Base-by-base conservation (phyloP, 257 asterid genomes). In the Ehretia macrophylla region DNA sequence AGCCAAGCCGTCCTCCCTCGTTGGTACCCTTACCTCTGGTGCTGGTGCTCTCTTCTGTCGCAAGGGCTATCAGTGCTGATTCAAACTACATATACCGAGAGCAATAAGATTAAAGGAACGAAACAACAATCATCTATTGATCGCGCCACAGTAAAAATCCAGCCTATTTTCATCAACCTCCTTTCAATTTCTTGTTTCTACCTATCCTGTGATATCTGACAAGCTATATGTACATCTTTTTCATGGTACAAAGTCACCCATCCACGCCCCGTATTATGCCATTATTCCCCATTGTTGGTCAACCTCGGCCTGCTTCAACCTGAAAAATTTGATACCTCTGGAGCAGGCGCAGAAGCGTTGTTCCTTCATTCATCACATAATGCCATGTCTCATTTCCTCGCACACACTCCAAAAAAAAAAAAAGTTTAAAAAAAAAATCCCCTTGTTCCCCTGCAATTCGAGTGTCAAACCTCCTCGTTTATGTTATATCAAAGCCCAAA, bases 31-130 rank as follows among this genome's bases (percentile, higher is more conserved):
- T 10, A 79, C 85, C 47, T 63, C 77, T 37, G 65, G 50, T 17
- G 85, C 85, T 1, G 85, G 85, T 8, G 81, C 51, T 8, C 81
- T 79, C 38, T 66, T 46, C 27, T 79, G 85, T 62, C 75, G 78
- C 54, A 72, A 21, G 69, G 77, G 77, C 8, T 50, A 44, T 22
- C 74, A 48, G 0, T 79, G 85, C 68, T 79, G 72, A 79, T 38
- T 5, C 14, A 21, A 27, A 23, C 46, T n/a, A n/a, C n/a, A n/a
- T n/a, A 35, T 5, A 1, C 17, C n/a, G n/a, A n/a, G 23, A 11
- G 5, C 22, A 16, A 49, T n/a, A 49, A 19, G 20, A 17, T 17
- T 8, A 47, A 14, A 47, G 51, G 12, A 19, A 14, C 4, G 14
- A 3, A 47, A 6, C 8, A 47, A 16, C n/a, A 14, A 16, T n/a